Conservation (phyloP, 352 stramenopile species). For the Thraustotheca clavata region DNA sequence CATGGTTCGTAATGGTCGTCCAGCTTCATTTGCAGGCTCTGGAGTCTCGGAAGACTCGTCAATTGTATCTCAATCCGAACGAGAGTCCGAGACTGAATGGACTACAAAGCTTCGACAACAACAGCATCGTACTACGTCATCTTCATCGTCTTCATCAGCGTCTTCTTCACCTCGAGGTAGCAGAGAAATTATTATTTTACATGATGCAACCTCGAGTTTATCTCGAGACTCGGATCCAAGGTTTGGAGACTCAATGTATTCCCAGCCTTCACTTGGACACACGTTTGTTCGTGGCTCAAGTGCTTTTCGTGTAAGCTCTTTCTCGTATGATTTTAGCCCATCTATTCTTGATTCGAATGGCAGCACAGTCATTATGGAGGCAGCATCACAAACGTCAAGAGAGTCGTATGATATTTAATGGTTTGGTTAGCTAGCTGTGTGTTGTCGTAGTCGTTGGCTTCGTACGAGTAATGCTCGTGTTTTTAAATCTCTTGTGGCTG, state of each 20-base stretch:
- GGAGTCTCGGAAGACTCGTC: not conserved
- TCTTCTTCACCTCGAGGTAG: not conserved
- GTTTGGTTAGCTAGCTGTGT: too few relatives aligned
- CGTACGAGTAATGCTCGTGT: not conserved
- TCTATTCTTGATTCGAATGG: slow-evolving; percentile 2
- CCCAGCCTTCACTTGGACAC: not conserved
- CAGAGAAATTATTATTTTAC: not conserved
- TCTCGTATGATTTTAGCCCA: not conserved
- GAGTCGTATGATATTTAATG: slow-evolving; percentile 21
- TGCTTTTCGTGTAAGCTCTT: not conserved
- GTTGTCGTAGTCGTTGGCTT: not conserved
- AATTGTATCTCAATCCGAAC: not conserved
- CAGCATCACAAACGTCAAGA: slow-evolving; percentile 9
- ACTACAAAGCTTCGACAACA: not conserved
- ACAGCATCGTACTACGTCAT: not conserved
- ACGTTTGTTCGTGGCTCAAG: not conserved
- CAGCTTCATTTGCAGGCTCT: not conserved
- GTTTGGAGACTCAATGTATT: not conserved
- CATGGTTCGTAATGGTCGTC: not conserved
- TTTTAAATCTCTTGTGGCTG: not conserved
- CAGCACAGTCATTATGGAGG: slow-evolving; percentile 7
- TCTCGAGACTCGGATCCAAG: not conserved
- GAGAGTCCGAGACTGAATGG: slow-evolving; percentile 2
- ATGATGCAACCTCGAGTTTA: not conserved
- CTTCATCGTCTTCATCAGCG: not conserved